phyloP scores from a whole-genome alignment of 2,329 filamentous ascomycete species.

The Botryotinia globosa region DNA sequence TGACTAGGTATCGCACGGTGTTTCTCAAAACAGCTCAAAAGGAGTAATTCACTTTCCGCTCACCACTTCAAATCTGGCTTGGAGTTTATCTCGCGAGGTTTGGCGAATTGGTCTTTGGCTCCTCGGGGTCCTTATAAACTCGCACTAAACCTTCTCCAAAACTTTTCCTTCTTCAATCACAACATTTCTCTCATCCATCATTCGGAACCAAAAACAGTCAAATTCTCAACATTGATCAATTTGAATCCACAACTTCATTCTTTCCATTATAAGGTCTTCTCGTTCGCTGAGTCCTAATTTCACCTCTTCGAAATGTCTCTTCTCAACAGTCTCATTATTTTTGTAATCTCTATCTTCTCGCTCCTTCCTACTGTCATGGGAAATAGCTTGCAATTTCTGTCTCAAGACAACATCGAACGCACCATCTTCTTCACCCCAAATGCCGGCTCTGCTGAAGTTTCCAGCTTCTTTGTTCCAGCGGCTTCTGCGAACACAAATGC shows the following conservation, averaged over 20 bases:
- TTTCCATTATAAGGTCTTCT: neutral
- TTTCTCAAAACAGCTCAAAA: neutral
- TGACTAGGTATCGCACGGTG: neutral
- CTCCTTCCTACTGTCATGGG: neutral
- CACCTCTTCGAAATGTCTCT: neutral
- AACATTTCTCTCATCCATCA: neutral
- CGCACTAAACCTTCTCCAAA: neutral
- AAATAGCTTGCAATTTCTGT: neutral
- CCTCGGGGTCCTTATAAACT: neutral
- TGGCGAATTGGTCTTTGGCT: neutral
- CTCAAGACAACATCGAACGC: neutral
- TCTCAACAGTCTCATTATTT: neutral
- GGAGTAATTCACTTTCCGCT: neutral
- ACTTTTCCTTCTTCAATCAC: neutral
- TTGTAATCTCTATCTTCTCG: neutral
- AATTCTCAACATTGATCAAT: neutral
- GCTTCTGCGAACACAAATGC: accelerated
- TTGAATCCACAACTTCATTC: neutral
- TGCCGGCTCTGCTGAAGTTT: neutral
- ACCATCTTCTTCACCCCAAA: neutral
- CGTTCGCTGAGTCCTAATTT: neutral
- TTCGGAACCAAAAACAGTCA: neutral
- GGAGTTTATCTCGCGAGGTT: neutral
- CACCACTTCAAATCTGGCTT: neutral
- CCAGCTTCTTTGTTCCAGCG: neutral